Evolutionary conservation across 768 basidiomycete genomes (phyloP).

Genomic region (Podaxis pistillaris): DNA sequence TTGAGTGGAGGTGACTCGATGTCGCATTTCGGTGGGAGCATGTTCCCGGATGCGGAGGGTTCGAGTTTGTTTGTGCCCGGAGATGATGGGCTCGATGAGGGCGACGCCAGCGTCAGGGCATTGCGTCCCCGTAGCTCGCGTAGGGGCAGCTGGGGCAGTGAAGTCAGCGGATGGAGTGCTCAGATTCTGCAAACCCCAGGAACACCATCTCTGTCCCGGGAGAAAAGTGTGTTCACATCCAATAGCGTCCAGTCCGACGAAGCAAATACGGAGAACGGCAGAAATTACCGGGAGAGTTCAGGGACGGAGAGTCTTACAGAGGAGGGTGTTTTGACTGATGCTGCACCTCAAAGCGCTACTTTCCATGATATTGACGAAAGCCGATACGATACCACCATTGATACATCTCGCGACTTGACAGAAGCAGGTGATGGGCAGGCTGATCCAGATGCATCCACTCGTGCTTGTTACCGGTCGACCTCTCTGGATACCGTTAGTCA

Average conservation of each 20-base stretch:
- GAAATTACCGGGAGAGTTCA: slow-evolving; percentile 17
- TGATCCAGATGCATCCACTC: neutral
- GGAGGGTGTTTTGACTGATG: slow-evolving; percentile 6
- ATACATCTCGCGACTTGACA: neutral
- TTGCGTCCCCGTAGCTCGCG: slow-evolving; percentile 82
- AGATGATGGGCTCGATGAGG: slow-evolving; percentile 63
- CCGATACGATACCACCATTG: neutral
- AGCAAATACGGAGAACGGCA: slow-evolving; percentile 48
- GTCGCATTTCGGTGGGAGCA: slow-evolving; percentile 70
- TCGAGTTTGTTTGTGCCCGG: slow-evolving; percentile 65
- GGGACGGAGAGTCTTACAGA: slow-evolving; percentile 2
- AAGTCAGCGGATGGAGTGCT: slow-evolving; percentile 87
- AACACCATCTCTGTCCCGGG: slow-evolving; percentile 44
- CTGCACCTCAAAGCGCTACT: neutral
- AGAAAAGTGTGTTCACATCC: slow-evolving; percentile 59
- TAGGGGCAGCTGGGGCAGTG: slow-evolving; percentile 90
- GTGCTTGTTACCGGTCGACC: slow-evolving; percentile 8
- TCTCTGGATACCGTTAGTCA: slow-evolving; percentile 15
- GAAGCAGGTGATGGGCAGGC: neutral
- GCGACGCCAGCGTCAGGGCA: slow-evolving; percentile 89
- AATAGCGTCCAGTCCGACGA: slow-evolving; percentile 61
- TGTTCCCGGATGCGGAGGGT: slow-evolving; percentile 63
- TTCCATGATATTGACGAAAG: neutral
- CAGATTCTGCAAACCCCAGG: slow-evolving; percentile 49
- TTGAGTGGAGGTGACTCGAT: slow-evolving; percentile 49